Evolutionary conservation across 305 asterid species (phyloP).

Genomic region (Andrographis paniculata): DNA sequence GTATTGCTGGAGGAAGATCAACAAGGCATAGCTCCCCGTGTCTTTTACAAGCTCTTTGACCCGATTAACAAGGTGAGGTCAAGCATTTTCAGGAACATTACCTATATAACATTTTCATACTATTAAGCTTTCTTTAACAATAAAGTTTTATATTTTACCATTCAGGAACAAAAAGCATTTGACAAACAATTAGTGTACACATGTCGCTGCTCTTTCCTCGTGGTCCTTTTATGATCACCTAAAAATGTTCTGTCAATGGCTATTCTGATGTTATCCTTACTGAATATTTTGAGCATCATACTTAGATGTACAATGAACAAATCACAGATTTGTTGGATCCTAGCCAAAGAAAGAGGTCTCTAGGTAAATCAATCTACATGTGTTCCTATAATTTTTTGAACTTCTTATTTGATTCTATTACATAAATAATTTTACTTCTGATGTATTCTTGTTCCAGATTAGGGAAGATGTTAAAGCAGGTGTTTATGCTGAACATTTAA

Average conservation of each 20-base stretch:
- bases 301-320: constrained; percentile 94
- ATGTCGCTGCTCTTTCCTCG: constrained; percentile 96
- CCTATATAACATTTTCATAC: constrained; percentile 7
- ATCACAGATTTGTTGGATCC: constrained; percentile 96
- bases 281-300: constrained; percentile 16
- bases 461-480: constrained; percentile 92
- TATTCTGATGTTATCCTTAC: constrained; percentile 8
- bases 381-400: neutral
- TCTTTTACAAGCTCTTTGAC: constrained; percentile 65
- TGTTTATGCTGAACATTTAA: constrained; percentile 86
- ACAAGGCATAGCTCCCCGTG: constrained; percentile 96
- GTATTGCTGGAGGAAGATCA: constrained; percentile 73
- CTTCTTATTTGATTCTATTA: constrained; percentile 1
- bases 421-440: neutral
- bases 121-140: constrained; percentile 9
- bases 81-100: neutral
- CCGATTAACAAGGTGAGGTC: constrained; percentile 66
- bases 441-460: constrained; percentile 53
- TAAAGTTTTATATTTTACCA: constrained; percentile 7
- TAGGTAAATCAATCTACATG: constrained; percentile 41
- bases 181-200: constrained; percentile 78
- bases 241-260: constrained; percentile 3
- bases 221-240: constrained; percentile 36
- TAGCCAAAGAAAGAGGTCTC: constrained; percentile 77
- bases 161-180: constrained; percentile 92